phyloP scores from a whole-genome alignment of 805 yeast genomes.

The Isabelozyma heimii region DNA sequence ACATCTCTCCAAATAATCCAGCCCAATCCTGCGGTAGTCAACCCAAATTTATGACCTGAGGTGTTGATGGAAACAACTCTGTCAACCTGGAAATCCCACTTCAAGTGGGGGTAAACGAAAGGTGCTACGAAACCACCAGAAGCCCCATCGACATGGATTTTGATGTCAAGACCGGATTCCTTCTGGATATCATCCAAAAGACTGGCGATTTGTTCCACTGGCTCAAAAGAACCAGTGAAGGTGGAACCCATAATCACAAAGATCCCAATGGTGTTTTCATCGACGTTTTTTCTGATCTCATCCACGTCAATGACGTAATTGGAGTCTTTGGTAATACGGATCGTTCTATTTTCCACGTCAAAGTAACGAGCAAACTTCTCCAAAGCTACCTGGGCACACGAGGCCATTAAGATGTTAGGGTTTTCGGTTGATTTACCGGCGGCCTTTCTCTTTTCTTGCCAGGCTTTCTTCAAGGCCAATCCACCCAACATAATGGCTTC shows the following conservation, averaged over 20 bases:
- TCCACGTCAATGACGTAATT: slow-evolving; percentile 64
- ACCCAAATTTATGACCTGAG: slow-evolving; percentile 91
- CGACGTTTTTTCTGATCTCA: slow-evolving; percentile 61
- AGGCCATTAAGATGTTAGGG: slow-evolving; percentile 89
- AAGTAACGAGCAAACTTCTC: slow-evolving; percentile 93
- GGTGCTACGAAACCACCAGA: slow-evolving; percentile 91
- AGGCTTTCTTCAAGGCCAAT: slow-evolving; percentile 82
- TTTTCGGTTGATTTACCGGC: slow-evolving; percentile 57
- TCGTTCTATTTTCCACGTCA: slow-evolving; percentile 81
- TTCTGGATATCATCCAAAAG: slow-evolving; percentile 67
- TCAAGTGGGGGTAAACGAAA: slow-evolving; percentile 67
- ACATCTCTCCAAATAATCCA: slow-evolving; percentile 84
- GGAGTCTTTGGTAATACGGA: slow-evolving; percentile 59
- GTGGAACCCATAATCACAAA: slow-evolving; percentile 89
- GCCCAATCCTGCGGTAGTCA: slow-evolving; percentile 88
- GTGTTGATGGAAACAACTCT: slow-evolving; percentile 85
- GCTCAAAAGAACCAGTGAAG: slow-evolving; percentile 89
- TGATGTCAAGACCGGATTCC: slow-evolving; percentile 64
- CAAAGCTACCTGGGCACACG: slow-evolving; percentile 90
- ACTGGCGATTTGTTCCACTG: slow-evolving; percentile 58
- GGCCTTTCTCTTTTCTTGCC: slow-evolving; percentile 69
- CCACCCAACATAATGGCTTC: slow-evolving; percentile 96
- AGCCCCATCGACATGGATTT: slow-evolving; percentile 94
- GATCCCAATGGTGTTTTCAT: slow-evolving; percentile 91
- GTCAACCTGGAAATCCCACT: slow-evolving; percentile 79